These are phyloP conservation scores for Xerocomus spinulosus DNA, from an alignment of 768 basidiomycete genomes.

Conservation along the genomic window DNA sequence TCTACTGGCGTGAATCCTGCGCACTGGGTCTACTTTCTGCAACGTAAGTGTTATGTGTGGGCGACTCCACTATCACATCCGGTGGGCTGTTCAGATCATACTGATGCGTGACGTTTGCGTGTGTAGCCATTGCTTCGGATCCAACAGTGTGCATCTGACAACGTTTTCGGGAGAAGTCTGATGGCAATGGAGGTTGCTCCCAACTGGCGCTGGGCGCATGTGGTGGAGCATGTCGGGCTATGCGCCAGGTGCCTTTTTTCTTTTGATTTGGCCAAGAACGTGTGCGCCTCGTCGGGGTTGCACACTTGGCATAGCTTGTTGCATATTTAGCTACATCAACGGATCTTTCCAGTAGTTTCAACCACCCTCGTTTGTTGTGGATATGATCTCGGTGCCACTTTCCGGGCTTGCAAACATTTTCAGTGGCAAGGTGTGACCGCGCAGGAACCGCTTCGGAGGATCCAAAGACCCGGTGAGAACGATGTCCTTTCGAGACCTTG, in stretches of 20 bases:
- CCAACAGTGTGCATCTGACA: constrained; percentile 29
- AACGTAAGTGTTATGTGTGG: constrained; percentile 30
- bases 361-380: not conserved
- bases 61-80: not conserved
- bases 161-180: not conserved
- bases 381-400: not conserved
- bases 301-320: not conserved
- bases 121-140: constrained; percentile 29
- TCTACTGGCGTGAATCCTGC: constrained; percentile 45
- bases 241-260: not conserved
- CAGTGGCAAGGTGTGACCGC: not conserved
- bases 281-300: not conserved
- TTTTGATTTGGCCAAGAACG: not conserved
- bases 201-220: not conserved
- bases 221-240: not conserved
- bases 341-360: not conserved
- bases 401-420: not conserved
- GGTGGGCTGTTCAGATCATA: not conserved
- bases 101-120: constrained; percentile 6
- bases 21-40: constrained; percentile 44
- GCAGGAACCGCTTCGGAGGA: not conserved
- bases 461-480: not conserved
- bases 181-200: not conserved
- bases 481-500: not conserved
- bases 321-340: constrained; percentile 3